phyloP scores from a whole-genome alignment of 208 protist genomes.

The Acanthamoeba quina region DNA sequence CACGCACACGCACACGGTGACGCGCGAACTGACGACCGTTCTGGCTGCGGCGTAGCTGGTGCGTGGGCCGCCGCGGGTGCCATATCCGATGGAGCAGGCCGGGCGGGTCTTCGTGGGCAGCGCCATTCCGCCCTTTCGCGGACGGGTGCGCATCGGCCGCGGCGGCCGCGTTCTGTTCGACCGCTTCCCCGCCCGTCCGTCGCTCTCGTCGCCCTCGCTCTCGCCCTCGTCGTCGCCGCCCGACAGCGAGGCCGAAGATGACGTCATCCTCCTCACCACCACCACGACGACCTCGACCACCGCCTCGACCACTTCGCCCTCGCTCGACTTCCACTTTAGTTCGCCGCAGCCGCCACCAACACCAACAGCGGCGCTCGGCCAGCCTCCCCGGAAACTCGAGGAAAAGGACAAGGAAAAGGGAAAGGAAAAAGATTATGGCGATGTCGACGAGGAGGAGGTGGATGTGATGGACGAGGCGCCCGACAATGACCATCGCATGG shows the following conservation, averaged over 20 bases:
- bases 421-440: not conserved
- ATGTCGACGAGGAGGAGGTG: too few relatives aligned
- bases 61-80: not conserved
- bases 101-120: not conserved
- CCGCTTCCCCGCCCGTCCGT: not conserved
- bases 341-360: not conserved
- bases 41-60: not conserved
- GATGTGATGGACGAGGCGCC: not conserved
- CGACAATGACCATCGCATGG: not conserved
- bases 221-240: not conserved
- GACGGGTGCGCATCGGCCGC: slow-evolving; percentile 27
- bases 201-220: not conserved
- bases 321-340: not conserved
- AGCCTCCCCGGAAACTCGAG: not conserved
- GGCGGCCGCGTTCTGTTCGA: slow-evolving; percentile 54
- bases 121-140: slow-evolving; percentile 23
- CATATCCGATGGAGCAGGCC: slow-evolving; percentile 8
- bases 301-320: not conserved
- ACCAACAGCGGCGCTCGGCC: not conserved
- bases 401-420: not conserved
- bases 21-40: not conserved
- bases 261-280: not conserved
- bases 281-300: not conserved
- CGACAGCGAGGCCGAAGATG: not conserved
- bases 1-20: not conserved